These are phyloP conservation scores for Rhodotorula sp. DNA, from an alignment of 1,284 basidiomycete species.

Conservation along the genomic window DNA sequence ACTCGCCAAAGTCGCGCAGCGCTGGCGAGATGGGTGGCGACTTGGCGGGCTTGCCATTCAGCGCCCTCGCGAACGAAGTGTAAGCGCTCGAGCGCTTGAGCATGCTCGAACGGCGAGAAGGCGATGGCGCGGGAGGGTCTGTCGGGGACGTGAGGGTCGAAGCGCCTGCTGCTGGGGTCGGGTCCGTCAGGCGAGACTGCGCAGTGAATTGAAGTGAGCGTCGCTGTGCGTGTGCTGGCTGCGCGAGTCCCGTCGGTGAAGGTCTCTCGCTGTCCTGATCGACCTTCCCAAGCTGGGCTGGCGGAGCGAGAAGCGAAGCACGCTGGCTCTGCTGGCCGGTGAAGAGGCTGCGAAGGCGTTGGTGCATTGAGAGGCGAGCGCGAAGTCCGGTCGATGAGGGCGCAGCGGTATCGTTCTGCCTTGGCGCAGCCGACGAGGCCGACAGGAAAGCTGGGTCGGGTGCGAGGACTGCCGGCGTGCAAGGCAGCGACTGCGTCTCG, in stretches of 20 bases:
- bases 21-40: conserved; percentile 11
- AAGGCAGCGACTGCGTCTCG: conserved; percentile 1
- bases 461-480: not conserved
- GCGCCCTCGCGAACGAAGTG: conserved; percentile 17
- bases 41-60: conserved; percentile 6
- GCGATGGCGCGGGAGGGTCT: not conserved
- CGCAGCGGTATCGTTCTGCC: not conserved
- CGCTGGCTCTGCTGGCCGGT: not conserved
- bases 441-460: not conserved
- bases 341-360: conserved; percentile 13
- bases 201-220: no score
- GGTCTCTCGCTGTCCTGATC: not conserved
- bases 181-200: no score
- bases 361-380: conserved; percentile 9
- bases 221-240: no score
- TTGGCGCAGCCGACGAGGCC: not conserved
- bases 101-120: not conserved
- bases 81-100: conserved; percentile 27
- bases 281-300: not conserved
- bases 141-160: not conserved
- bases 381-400: not conserved
- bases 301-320: not conserved
- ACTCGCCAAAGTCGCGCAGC: not conserved
- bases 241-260: no score
- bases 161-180: no score